Evolutionary conservation across 305 asterid genomes (phyloP), one percentile per base, ranked within the genome.

Genomic region (Rubia tinctorum): DNA sequence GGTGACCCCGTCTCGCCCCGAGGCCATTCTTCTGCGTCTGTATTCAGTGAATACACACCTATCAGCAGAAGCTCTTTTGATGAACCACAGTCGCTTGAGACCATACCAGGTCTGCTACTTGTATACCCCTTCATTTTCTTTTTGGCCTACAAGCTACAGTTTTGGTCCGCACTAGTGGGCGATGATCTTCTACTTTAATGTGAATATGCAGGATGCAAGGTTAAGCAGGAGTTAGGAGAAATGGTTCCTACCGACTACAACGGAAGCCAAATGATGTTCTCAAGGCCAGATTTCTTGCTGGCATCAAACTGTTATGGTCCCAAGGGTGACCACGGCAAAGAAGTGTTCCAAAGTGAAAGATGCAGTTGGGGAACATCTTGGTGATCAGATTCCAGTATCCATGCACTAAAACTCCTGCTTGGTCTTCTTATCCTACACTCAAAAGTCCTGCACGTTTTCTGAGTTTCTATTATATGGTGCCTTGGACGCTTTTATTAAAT

Each of bases 11-110:
- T 73, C 76, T 84, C 88, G 53, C 91, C 86, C 74, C 79, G 81
- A 15, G 79, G 88, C 70, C 83, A 80, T 81, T 84, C 92, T 74
- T 76, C 85, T 71, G 80, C 87, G 1, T 79, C 90, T 0, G 69
- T 84, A 71, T 88, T 87, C 82, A 83, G 85, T 60, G 90, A 78
- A 72, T 74, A 75, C 82, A 85, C 86, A 45, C 84, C 80, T 69
- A 69, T 73, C 72, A 78, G 84, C 42, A 79, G 82, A 81, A 80
- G 81, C 79, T 80, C 89, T 49, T 71, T 79, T 55, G 89, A 87
- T 55, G 91, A 87, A 72, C 81, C 60, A 53, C 85, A 78, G 78
- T 66, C 83, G 13, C 56, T 75, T 40, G 87, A 77, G 15, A 77
- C 81, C 59, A 58, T 80, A 37, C 65, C 66, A 73, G 82, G 85